These are phyloP conservation scores for Saccharomycodes ludwigii DNA, from an alignment of 805 yeast species.

Conservation along the genomic window DNA sequence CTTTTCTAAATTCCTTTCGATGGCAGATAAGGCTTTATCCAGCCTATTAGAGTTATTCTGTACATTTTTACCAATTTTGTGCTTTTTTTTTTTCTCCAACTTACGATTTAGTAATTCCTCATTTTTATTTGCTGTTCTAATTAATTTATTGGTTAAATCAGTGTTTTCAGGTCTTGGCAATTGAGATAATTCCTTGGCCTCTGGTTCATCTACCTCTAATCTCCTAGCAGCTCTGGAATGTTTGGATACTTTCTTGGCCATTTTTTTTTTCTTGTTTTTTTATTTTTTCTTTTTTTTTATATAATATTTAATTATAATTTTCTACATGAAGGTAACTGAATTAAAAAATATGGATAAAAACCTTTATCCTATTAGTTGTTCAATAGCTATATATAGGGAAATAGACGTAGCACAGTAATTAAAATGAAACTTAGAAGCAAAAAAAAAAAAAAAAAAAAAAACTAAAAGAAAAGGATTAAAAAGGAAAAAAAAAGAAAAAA, in stretches of 20 bases:
- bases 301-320: too few relatives aligned
- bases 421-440: not conserved
- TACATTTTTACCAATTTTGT: slow-evolving; percentile 13
- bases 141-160: slow-evolving; percentile 49
- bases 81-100: slow-evolving; percentile 28
- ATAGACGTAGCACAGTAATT: too few relatives aligned
- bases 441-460: too few relatives aligned
- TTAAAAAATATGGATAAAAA: too few relatives aligned
- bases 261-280: slow-evolving; percentile 2
- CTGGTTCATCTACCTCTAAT: slow-evolving; percentile 36
- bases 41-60: slow-evolving; percentile 15
- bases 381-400: too few relatives aligned
- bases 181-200: slow-evolving; percentile 35
- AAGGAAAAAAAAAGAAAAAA: too few relatives aligned
- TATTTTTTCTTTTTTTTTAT: not conserved
- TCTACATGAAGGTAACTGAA: too few relatives aligned
- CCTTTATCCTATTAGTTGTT: too few relatives aligned
- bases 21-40: slow-evolving; percentile 8
- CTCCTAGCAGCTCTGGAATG: slow-evolving; percentile 72
- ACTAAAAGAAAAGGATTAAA: not conserved
- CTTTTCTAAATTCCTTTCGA: slow-evolving; percentile 22
- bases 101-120: slow-evolving; percentile 49
- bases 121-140: slow-evolving; percentile 55
- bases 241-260: slow-evolving; percentile 37
- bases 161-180: slow-evolving; percentile 50